Evolutionary conservation across 352 stramenopile genomes (phyloP), one percentile per base, ranked within the genome.

Genomic region (Phytophthora sojae): DNA sequence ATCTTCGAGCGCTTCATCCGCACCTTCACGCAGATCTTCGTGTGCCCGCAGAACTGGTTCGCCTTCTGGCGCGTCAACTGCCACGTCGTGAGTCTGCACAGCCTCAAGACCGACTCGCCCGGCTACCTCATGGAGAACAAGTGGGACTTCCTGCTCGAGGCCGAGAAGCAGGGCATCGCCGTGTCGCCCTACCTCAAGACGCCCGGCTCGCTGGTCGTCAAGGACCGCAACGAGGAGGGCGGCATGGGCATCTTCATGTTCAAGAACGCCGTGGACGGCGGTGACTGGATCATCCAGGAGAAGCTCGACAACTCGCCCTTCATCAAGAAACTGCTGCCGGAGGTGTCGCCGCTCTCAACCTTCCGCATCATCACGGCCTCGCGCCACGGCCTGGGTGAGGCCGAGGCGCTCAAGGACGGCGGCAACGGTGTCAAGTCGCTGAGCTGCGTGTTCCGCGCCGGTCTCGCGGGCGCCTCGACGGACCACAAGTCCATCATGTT

Each of bases 401-500:
- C 70, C 0, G 80, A 82, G 61, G 67, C 73, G 6, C 65, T 89
- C 50, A 81, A 90, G 45, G 67, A 85, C 57, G 81, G 77, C 25
- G 71, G 78, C 35, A 80, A 91, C 50, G 83, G 85, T 50, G 79
- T 95, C 65, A 91, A 92, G 75, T 89, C 85, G 60, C 78, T 95
- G 35, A 93, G 85, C 73, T 93, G 86, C 61, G 86, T 96, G 35
- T 93, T 94, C 76, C 86, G 86, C 29, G 86, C 86, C 4, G 86
- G 86, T 19, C 71, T 92, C 2, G 75, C 70, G 53, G 75, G 86
- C 52, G 96, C 97, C 4, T 72, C 82, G 11, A 99, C 97, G 19
- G 97, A 99, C 87, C 97, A 99, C 86, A 94, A 97, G 83, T 98
- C 95, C 39, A 98, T 99, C 71, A 93, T 99, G 74, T 99, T 99